Conservation (phyloP, 768 basidiomycete species). For the Favolaschia claudopus region DNA sequence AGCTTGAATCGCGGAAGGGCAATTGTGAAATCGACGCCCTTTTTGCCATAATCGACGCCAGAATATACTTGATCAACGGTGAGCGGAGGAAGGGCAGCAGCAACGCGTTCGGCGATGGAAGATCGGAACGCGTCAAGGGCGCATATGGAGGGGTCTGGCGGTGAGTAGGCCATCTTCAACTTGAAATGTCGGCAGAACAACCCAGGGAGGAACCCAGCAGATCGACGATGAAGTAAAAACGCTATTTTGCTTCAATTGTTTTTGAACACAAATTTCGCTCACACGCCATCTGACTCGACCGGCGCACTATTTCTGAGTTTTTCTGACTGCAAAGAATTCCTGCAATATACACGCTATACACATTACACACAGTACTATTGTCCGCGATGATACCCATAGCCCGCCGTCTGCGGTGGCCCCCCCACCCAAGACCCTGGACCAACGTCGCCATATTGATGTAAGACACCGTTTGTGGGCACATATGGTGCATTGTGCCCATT, state of each 20-base stretch:
- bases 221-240: conserved; percentile 6
- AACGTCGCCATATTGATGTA: conserved; percentile 5
- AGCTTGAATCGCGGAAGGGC: conserved; percentile 92
- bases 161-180: conserved; percentile 40
- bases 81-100: conserved; percentile 69
- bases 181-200: too few relatives aligned
- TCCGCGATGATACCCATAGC: conserved; percentile 16
- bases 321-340: too few relatives aligned
- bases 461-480: background rate
- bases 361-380: too few relatives aligned
- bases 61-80: conserved; percentile 80
- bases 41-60: conserved; percentile 91
- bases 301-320: too few relatives aligned
- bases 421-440: conserved; percentile 15
- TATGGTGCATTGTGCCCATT: conserved; percentile 2
- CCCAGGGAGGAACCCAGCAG: background rate
- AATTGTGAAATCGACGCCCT: conserved; percentile 92
- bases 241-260: conserved; percentile 13
- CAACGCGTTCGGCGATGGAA: conserved; percentile 78
- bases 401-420: conserved; percentile 14
- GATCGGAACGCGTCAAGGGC: conserved; percentile 81
- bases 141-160: conserved; percentile 68
- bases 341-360: background rate
- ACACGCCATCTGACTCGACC: too few relatives aligned
- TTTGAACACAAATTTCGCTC: too few relatives aligned